phyloP scores from a whole-genome alignment of 176 grass and related monocot genomes.

The Dendrocalamus sinicus region DNA sequence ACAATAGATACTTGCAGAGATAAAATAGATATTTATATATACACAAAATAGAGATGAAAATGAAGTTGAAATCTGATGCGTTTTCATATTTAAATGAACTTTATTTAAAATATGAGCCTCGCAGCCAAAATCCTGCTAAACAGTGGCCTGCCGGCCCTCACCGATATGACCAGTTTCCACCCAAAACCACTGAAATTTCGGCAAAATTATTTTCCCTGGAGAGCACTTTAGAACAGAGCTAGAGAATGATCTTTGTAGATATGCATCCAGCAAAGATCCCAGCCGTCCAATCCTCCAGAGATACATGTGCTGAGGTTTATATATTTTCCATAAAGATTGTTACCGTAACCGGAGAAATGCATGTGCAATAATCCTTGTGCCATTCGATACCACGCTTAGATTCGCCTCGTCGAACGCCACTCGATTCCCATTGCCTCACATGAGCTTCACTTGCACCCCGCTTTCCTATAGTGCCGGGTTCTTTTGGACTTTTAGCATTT shows the following conservation, averaged over 20 bases:
- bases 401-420: constrained; percentile 44
- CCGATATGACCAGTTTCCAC: too few relatives aligned
- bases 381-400: constrained; percentile 39
- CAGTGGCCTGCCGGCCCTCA: too few relatives aligned
- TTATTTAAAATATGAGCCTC: too few relatives aligned
- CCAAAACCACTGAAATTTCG: too few relatives aligned
- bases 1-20: too few relatives aligned
- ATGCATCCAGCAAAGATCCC: neutral
- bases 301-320: neutral
- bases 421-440: neutral
- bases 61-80: too few relatives aligned
- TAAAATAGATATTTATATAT: too few relatives aligned
- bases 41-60: too few relatives aligned
- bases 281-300: neutral
- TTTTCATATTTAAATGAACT: too few relatives aligned
- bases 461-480: constrained; percentile 11
- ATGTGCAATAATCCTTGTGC: constrained; percentile 16
- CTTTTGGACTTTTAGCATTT: too few relatives aligned
- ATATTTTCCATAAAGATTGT: neutral
- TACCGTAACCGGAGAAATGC: neutral
- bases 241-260: neutral
- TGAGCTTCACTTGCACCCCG: neutral
- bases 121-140: too few relatives aligned
- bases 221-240: neutral
- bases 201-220: too few relatives aligned